Evolutionary conservation across 2,329 filamentous ascomycete genomes (phyloP), one percentile per base, ranked within the genome.

Genomic region (Penicillium sp.): DNA sequence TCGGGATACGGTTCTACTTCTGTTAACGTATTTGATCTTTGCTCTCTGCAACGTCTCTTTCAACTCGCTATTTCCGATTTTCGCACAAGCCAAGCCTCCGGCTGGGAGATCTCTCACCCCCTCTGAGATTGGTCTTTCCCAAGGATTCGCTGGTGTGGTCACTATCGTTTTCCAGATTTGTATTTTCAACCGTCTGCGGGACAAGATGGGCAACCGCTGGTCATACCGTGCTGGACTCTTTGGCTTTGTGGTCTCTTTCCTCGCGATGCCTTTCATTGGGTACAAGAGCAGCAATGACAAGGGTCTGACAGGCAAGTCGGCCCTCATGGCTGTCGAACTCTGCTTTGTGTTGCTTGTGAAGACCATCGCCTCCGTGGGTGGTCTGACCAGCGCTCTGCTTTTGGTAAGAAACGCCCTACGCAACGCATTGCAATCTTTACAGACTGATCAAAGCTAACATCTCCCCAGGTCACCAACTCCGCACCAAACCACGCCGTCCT

Each of bases 31-130:
- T 64, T 81, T 96, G 36, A 86, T 97, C 41, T 99, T 97, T 65
- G 91, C 96, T 63, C 78, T 99, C 4, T 85, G 88, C 53, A 97
- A 97, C 68, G 89, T 96, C 57, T 90, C 89, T 3, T 99, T 91
- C 78, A 96, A 95, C 71, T 92, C 89, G 14, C 76, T 99, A 0
- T 99, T 95, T 62, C 93, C 93, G 0, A 92, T 97, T 46, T 99
- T 97, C 61, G 88, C 86, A 0, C 84, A 91, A 46, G 83, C 87
- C 0, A 70, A 80, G 0, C 77, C 83, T 0, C 93, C 93, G 0
- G 85, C 84, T 0, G 93, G 93, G 14, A 86, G 93, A 34, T 77
- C 79, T 0, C 76, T 97, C 3, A 80, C 80, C 0, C 89, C 92
- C 0, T 80, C 83, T 49, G 89, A 88, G 52, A 95, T 97, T 37